These are phyloP conservation scores for Rhododendron mucronatum DNA, from an alignment of 148 eudicot species.

Conservation along the genomic window DNA sequence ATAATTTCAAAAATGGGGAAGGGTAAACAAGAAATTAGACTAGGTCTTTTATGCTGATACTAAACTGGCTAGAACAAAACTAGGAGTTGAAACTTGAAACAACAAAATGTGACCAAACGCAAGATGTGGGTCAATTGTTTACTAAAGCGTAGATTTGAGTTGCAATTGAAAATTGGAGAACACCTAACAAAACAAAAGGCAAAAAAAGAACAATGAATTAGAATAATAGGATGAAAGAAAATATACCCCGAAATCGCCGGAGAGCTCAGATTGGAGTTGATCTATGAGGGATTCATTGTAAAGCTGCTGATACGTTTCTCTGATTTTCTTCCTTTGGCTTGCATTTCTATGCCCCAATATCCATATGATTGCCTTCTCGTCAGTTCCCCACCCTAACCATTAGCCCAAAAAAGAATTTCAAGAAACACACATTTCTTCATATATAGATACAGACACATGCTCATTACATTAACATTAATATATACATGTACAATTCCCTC, in stretches of 20 bases:
- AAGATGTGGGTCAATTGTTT: not conserved
- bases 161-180: not conserved
- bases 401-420: not conserved
- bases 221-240: not conserved
- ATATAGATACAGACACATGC: no score
- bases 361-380: slow-evolving; percentile 50
- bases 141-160: not conserved
- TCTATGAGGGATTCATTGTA: slow-evolving; percentile 50
- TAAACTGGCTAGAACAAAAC: not conserved
- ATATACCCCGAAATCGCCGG: slow-evolving; percentile 60
- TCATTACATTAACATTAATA: not conserved
- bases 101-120: not conserved
- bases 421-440: not conserved
- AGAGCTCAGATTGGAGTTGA: slow-evolving; percentile 51
- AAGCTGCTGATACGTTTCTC: slow-evolving; percentile 55
- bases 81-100: slow-evolving; percentile 1
- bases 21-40: not conserved
- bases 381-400: slow-evolving; percentile 58
- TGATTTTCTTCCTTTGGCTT: slow-evolving; percentile 56
- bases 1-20: not conserved
- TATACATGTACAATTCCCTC: no score
- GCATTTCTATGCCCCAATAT: slow-evolving; percentile 75
- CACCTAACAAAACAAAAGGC: not conserved
- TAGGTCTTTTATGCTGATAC: not conserved
- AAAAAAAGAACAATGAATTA: no score